Conservation (phyloP, 805 yeast genomes). For the Wickerhamomyces bisporus region DNA sequence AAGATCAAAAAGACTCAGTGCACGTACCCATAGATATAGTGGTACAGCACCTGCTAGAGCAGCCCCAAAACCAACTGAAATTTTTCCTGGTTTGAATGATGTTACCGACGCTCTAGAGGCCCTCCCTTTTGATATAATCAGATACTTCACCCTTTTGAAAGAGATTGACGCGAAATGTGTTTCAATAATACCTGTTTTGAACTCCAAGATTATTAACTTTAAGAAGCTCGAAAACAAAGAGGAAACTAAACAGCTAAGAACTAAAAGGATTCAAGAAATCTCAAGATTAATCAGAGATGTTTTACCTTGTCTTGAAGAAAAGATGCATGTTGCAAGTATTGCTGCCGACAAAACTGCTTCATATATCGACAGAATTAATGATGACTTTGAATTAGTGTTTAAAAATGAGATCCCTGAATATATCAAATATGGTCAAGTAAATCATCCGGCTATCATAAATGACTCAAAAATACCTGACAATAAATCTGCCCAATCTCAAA, state of each 20-base stretch:
- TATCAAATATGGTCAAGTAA: conserved; percentile 69
- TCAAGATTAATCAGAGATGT: conserved; percentile 51
- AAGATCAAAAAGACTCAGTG: conserved; percentile 28
- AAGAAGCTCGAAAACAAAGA: conserved; percentile 28
- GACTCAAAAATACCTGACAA: conserved; percentile 46
- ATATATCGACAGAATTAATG: conserved; percentile 68
- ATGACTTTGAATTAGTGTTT: conserved; percentile 71
- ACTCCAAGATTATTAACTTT: conserved; percentile 46
- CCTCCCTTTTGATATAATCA: conserved; percentile 73
- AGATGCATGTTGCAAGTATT: conserved; percentile 93
- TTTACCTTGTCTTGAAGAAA: conserved; percentile 91
- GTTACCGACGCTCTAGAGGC: conserved; percentile 89
- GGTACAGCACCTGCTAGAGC: conserved; percentile 12
- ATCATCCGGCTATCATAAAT: conserved; percentile 86
- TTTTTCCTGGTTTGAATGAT: conserved; percentile 86
- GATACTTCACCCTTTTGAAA: conserved; percentile 80
- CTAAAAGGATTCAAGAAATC: conserved; percentile 30
- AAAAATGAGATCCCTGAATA: conserved; percentile 78
- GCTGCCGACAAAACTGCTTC: conserved; percentile 74
- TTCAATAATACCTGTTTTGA: conserved; percentile 62
- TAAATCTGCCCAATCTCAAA: conserved; percentile 64
- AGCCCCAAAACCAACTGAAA: conserved; percentile 28
- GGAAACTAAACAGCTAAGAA: conserved; percentile 13
- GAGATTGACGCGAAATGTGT: conserved; percentile 96
- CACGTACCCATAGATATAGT: conserved; percentile 5